Conservation (phyloP, 129 eudicot genomes). For the Deinandra increscens region DNA sequence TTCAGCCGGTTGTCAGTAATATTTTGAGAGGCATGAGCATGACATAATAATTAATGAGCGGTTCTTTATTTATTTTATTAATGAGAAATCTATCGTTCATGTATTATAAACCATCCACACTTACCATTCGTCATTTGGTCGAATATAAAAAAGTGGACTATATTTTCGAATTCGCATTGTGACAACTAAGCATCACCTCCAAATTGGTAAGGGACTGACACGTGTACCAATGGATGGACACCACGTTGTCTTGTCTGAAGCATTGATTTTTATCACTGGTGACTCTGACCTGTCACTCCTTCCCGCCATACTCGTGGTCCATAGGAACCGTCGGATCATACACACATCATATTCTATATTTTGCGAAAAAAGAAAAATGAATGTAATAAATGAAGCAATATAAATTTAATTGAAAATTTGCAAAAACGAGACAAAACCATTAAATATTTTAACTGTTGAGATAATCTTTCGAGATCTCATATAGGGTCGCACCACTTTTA, state of each 20-base stretch:
- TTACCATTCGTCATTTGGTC: too few species aligned
- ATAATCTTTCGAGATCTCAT: constrained; percentile 1
- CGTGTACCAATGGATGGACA: constrained; percentile 32
- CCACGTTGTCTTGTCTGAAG: constrained; percentile 31
- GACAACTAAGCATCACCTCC: constrained; percentile 41
- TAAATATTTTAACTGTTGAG: neutral
- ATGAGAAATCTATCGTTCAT: too few species aligned
- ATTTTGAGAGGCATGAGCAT: neutral
- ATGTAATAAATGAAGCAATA: neutral
- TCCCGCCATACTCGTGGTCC: constrained; percentile 25
- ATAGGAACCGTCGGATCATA: neutral
- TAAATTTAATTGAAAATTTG: neutral
- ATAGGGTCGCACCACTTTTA: neutral
- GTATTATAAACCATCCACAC: too few species aligned
- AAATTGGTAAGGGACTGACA: constrained; percentile 27
- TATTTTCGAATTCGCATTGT: too few species aligned
- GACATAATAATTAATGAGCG: too few species aligned
- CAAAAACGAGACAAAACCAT: neutral
- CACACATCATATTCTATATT: neutral
- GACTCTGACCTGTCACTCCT: constrained; percentile 17
- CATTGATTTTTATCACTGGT: constrained; percentile 24
- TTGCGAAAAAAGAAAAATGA: too few species aligned
- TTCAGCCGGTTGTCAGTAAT: constrained; percentile 40
- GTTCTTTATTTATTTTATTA: too few species aligned
- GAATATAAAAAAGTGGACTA: too few species aligned